Conservation (phyloP, 2,329 filamentous ascomycete species). For the Monosporascus sp. region DNA sequence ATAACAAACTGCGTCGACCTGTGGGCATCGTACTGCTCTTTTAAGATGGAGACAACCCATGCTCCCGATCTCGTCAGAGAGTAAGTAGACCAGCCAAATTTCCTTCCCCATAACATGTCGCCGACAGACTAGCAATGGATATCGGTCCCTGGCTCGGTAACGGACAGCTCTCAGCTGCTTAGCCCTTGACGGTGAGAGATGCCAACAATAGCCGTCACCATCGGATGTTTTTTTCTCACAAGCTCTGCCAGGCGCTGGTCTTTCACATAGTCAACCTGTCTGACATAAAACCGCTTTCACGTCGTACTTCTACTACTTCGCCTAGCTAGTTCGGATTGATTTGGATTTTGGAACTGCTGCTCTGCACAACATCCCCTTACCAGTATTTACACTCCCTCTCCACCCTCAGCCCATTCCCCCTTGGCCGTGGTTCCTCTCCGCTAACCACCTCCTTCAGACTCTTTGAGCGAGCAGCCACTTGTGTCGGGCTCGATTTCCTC, state of each 20-base stretch:
- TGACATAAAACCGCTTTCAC: constrained; percentile 32
- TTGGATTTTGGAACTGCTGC: constrained; percentile 45
- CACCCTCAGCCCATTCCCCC: constrained; percentile 24
- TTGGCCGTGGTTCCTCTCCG: constrained; percentile 16
- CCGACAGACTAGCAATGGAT: constrained; percentile 31
- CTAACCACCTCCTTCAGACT: constrained; percentile 56
- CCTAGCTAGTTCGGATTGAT: constrained; percentile 28
- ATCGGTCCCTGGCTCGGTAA: constrained; percentile 23
- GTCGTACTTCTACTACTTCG: constrained; percentile 33
- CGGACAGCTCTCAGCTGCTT: constrained; percentile 32
- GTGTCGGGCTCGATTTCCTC: constrained; percentile 87
- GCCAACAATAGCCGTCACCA: constrained; percentile 53
- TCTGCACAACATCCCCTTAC: constrained; percentile 48
- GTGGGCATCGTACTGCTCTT: constrained; percentile 95
- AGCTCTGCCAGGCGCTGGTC: constrained; percentile 57
- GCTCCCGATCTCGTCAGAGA: constrained; percentile 94
- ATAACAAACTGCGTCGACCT: constrained; percentile 92
- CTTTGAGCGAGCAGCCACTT: constrained; percentile 82
- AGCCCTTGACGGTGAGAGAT: constrained; percentile 63
- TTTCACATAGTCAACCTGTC: constrained; percentile 31
- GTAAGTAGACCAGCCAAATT: constrained; percentile 77
- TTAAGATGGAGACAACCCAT: constrained; percentile 97
- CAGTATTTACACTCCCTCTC: constrained; percentile 57
- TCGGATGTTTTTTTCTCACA: constrained; percentile 59
- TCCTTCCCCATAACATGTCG: constrained; percentile 60